These are phyloP conservation scores for Apiotrichum veenhuisii DNA, from an alignment of 1,284 basidiomycete genomes.

Conservation along the genomic window DNA sequence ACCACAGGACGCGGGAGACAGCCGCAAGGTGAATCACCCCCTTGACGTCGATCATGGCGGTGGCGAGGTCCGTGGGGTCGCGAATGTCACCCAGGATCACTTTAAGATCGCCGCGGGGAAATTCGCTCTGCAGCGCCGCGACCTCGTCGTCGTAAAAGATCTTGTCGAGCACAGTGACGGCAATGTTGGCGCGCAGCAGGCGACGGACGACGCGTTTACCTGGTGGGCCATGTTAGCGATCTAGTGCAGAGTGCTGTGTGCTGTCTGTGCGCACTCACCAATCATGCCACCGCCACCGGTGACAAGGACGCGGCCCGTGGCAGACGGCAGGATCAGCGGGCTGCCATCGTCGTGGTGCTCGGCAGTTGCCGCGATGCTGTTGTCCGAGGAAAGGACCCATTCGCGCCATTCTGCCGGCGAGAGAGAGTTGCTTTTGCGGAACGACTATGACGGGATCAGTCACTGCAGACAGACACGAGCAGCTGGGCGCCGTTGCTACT, in stretches of 20 bases:
- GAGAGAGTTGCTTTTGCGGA: no score
- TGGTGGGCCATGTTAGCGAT: neutral
- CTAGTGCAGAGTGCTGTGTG: neutral
- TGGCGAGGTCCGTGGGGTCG: slow-evolving; percentile 13
- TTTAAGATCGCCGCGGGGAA: slow-evolving; percentile 15
- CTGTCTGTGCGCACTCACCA: slow-evolving; percentile 8
- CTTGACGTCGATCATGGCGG: slow-evolving; percentile 20
- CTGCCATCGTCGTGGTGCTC: no score
- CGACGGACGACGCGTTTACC: slow-evolving; percentile 25
- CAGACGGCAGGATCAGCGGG: no score
- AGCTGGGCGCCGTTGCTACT: no score
- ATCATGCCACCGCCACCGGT: slow-evolving; percentile 18
- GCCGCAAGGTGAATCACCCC: slow-evolving; percentile 39
- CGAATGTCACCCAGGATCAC: slow-evolving; percentile 29
- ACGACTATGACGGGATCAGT: no score
- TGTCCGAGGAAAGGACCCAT: no score
- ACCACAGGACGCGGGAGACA: slow-evolving; percentile 34
- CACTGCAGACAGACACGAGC: no score
- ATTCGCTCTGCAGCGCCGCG: slow-evolving; percentile 11
- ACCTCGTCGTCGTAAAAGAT: slow-evolving; percentile 28
- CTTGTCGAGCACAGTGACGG: slow-evolving; percentile 27
- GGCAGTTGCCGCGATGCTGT: no score
- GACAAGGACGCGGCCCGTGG: slow-evolving; percentile 15
- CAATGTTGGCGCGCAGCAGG: slow-evolving; percentile 16
- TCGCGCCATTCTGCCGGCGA: no score